Percentiles rank a stretch among this genome's conserved stretches.
phyloP scores from a whole-genome alignment of 352 stramenopile species.

The Globisporangium iwayamae region DNA sequence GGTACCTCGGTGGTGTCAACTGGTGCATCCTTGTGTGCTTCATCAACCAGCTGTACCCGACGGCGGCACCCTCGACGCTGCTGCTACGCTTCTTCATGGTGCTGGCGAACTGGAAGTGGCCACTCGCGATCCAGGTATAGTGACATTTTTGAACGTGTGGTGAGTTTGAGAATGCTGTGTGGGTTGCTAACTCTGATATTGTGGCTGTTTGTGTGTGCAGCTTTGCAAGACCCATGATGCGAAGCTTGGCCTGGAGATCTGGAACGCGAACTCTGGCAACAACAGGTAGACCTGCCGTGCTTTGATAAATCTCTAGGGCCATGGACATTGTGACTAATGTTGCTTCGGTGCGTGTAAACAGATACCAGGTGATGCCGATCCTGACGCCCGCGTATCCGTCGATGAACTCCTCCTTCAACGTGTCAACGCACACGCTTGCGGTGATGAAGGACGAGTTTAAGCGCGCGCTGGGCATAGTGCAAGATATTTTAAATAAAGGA shows the following conservation, averaged over 20 bases:
- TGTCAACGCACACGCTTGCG: constrained; percentile 92
- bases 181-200: constrained; percentile 5
- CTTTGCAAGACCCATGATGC: constrained; percentile 85
- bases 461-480: constrained; percentile 68
- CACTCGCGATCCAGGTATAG: constrained; percentile 82
- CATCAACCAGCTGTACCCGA: constrained; percentile 91
- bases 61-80: constrained; percentile 77
- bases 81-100: constrained; percentile 90
- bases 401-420: constrained; percentile 99
- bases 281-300: constrained; percentile 41
- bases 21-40: constrained; percentile 98
- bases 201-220: constrained; percentile 19
- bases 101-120: constrained; percentile 89
- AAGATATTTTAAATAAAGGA: constrained; percentile 82
- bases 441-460: constrained; percentile 95
- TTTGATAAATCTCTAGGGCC: neutral
- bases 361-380: constrained; percentile 98
- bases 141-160: neutral
- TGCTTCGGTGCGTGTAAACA: constrained; percentile 17
- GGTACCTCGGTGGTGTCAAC: constrained; percentile 98
- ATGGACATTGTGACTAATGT: neutral
- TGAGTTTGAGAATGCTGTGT: neutral
- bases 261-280: constrained; percentile 84
- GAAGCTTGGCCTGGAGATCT: constrained; percentile 85
- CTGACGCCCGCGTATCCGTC: constrained; percentile 98